A percentile compares a stretch with the other conserved stretches of the same genome.
Conservation (phyloP, 1,284 basidiomycete species). For the Quambalaria eucalypti region DNA sequence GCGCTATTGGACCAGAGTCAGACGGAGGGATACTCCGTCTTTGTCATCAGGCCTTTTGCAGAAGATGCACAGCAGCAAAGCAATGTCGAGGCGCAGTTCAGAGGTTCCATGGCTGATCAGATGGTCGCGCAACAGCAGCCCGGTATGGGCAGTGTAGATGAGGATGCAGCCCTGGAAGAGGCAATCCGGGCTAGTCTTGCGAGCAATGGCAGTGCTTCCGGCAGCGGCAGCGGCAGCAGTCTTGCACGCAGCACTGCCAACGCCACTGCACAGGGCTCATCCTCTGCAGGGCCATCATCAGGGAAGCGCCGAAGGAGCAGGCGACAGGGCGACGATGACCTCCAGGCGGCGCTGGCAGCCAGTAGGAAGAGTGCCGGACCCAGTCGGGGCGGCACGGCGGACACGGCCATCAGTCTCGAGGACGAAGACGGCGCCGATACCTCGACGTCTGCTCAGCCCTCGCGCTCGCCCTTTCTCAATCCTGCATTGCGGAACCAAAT, state of each 20-base stretch:
- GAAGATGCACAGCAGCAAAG: conserved; percentile 4
- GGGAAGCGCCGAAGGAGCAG: background rate
- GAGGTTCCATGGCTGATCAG: conserved; percentile 23
- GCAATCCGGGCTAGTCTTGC: conserved; percentile 32
- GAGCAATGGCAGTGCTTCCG: background rate
- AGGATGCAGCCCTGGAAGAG: conserved; percentile 31
- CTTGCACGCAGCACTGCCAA: background rate
- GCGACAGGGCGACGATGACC: background rate
- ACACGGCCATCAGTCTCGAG: background rate
- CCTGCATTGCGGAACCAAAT: background rate
- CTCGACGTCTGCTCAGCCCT: background rate
- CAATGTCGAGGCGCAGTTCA: conserved; percentile 11
- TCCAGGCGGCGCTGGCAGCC: background rate
- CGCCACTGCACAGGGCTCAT: background rate
- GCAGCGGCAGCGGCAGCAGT: background rate
- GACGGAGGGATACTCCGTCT: conserved; percentile 39
- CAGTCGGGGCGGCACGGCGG: background rate
- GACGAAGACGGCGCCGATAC: background rate
- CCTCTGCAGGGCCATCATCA: background rate
- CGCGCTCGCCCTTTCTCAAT: background rate
- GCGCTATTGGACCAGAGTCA: conserved; percentile 36
- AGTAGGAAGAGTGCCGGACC: background rate
- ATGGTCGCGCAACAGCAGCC: background rate
- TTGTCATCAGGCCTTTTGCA: conserved; percentile 22
- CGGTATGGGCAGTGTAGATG: conserved; percentile 12